Percentiles rank a stretch among this genome's conserved stretches.
These are phyloP conservation scores for Hericium erinaceus DNA, from an alignment of 768 basidiomycete species.

Conservation along the genomic window DNA sequence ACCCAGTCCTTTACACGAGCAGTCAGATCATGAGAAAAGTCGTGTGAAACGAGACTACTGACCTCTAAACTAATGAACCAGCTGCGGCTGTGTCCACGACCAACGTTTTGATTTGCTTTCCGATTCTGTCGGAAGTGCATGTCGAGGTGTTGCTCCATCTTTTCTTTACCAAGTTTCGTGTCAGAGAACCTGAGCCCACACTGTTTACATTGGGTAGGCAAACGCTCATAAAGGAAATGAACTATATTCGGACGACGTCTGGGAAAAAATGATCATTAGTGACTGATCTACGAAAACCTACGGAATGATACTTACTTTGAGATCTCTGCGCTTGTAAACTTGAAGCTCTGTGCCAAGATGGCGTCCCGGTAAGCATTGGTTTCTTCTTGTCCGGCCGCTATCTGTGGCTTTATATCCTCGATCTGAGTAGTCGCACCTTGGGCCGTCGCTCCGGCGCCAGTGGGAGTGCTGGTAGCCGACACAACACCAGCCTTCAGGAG, in stretches of 20 bases:
- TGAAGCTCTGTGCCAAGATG: conserved; percentile 51
- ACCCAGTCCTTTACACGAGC: conserved; percentile 70
- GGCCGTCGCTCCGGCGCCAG: conserved; percentile 29
- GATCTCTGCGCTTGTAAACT: conserved; percentile 61
- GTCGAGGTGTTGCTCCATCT: conserved; percentile 83
- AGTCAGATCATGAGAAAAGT: background rate
- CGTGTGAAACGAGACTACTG: conserved; percentile 20
- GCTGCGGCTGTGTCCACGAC: conserved; percentile 80
- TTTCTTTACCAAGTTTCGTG: conserved; percentile 58
- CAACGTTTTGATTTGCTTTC: conserved; percentile 66
- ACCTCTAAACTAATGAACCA: conserved; percentile 87
- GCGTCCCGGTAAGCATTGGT: conserved; percentile 49
- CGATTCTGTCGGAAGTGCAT: conserved; percentile 95
- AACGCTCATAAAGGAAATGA: conserved; percentile 63
- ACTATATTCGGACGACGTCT: conserved; percentile 55
- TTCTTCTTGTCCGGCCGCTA: conserved; percentile 37
- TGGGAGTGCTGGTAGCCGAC: conserved; percentile 41
- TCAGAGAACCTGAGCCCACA: conserved; percentile 86
- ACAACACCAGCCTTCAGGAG: conserved; percentile 77
- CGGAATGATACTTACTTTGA: conserved; percentile 40
- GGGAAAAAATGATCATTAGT: background rate
- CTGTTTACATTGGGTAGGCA: conserved; percentile 84
- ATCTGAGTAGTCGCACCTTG: conserved; percentile 25
- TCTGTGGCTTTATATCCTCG: conserved; percentile 24
- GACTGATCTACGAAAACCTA: no score